These are phyloP conservation scores for Ceratocystis variospora DNA, from an alignment of 2,329 filamentous ascomycete genomes.

Conservation along the genomic window DNA sequence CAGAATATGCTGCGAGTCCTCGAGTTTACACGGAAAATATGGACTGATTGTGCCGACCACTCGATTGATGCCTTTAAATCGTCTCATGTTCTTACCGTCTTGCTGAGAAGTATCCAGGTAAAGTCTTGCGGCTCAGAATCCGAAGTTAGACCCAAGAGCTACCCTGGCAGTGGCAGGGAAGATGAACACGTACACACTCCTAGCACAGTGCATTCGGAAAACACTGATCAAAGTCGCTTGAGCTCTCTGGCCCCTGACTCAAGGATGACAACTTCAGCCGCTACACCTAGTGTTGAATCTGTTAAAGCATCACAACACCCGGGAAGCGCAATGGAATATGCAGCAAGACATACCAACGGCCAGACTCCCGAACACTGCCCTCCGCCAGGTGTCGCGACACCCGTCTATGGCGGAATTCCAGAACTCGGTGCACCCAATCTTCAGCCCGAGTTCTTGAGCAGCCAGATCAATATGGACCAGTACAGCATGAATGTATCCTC, in stretches of 20 bases:
- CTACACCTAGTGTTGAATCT: background rate
- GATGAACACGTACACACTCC: background rate
- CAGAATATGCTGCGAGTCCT: constrained; percentile 65
- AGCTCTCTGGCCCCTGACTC: background rate
- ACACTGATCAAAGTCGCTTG: background rate
- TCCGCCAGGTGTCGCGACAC: background rate
- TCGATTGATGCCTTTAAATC: constrained; percentile 90
- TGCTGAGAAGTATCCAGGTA: constrained; percentile 56
- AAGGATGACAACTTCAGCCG: background rate
- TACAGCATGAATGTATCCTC: background rate
- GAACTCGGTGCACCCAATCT: background rate
- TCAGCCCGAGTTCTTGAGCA: background rate
- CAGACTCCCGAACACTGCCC: too few relatives aligned
- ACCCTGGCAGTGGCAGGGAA: background rate
- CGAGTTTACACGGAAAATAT: constrained; percentile 61
- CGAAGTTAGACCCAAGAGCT: background rate
- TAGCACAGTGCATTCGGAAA: background rate
- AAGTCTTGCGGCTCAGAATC: background rate
- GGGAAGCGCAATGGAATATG: background rate
- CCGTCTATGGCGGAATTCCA: background rate
- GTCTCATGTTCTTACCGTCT: constrained; percentile 62
- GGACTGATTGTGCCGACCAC: constrained; percentile 60
- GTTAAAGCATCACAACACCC: background rate
- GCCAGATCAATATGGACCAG: background rate
- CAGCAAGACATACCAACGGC: background rate